phyloP scores from a whole-genome alignment of 805 yeast species.

The Priceomyces medius region DNA sequence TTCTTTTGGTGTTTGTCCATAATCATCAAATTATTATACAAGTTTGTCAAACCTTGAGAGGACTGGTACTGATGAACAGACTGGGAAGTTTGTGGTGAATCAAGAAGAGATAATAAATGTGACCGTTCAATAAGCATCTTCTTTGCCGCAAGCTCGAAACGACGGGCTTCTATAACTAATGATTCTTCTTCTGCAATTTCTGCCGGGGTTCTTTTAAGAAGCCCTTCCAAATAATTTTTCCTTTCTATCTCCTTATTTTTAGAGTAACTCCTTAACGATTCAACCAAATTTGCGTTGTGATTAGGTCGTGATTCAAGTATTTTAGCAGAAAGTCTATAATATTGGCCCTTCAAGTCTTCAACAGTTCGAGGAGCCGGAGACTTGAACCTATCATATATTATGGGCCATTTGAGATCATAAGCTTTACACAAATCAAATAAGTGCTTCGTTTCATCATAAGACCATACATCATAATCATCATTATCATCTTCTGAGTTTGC shows the following conservation, averaged over 20 bases:
- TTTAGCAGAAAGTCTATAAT: conserved; percentile 65
- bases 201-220: conserved; percentile 84
- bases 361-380: conserved; percentile 41
- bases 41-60: conserved; percentile 85
- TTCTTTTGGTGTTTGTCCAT: conserved; percentile 61
- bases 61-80: conserved; percentile 73
- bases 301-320: conserved; percentile 45
- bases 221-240: conserved; percentile 72
- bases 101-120: conserved; percentile 71
- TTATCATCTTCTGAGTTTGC: conserved; percentile 22
- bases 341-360: conserved; percentile 83
- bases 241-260: conserved; percentile 73
- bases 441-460: conserved; percentile 71
- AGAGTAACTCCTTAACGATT: conserved; percentile 62
- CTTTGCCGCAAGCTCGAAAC: conserved; percentile 89
- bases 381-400: conserved; percentile 61
- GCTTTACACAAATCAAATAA: conserved; percentile 69
- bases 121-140: conserved; percentile 83
- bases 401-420: conserved; percentile 65
- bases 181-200: conserved; percentile 98
- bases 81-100: conserved; percentile 80
- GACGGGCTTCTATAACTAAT: conserved; percentile 84
- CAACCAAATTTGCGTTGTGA: conserved; percentile 48
- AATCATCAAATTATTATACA: conserved; percentile 74
- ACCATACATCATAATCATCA: conserved; percentile 57